These are phyloP conservation scores for Trichoderma orchidacearum DNA, from an alignment of 495 filamentous ascomycete species.

Conservation along the genomic window DNA sequence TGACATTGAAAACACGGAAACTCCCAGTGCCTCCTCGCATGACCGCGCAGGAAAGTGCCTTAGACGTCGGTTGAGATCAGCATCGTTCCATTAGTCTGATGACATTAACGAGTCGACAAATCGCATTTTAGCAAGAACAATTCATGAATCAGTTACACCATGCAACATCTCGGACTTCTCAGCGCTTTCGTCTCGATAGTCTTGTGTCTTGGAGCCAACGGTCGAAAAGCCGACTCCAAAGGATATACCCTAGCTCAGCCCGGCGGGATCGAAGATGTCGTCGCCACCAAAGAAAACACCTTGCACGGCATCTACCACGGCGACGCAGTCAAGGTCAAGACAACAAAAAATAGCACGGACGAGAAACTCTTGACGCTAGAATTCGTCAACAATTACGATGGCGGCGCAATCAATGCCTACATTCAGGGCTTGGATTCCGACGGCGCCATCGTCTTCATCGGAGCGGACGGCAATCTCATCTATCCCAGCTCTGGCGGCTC, in stretches of 20 bases:
- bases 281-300: slow-evolving; percentile 15
- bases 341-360: neutral
- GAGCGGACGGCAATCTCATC: slow-evolving; percentile 19
- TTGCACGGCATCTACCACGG: slow-evolving; percentile 11
- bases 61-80: too few species aligned
- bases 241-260: slow-evolving; percentile 2
- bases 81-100: too few species aligned
- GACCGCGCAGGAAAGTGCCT: too few species aligned
- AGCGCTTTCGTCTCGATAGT: neutral
- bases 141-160: too few species aligned
- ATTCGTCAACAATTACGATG: slow-evolving; percentile 26
- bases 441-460: slow-evolving; percentile 19
- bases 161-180: too few species aligned
- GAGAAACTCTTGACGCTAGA: neutral
- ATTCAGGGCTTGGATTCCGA: slow-evolving; percentile 20
- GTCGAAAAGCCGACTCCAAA: neutral
- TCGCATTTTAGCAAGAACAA: too few species aligned
- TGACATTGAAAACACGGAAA: too few species aligned
- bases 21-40: too few species aligned
- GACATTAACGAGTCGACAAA: too few species aligned
- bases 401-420: slow-evolving; percentile 21
- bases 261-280: slow-evolving; percentile 8
- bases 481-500: slow-evolving; percentile 17
- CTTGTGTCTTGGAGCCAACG: neutral
- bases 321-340: neutral